Evolutionary conservation across 1,139 yeast species (phyloP).

Genomic region (Suhomyces terraborum): DNA sequence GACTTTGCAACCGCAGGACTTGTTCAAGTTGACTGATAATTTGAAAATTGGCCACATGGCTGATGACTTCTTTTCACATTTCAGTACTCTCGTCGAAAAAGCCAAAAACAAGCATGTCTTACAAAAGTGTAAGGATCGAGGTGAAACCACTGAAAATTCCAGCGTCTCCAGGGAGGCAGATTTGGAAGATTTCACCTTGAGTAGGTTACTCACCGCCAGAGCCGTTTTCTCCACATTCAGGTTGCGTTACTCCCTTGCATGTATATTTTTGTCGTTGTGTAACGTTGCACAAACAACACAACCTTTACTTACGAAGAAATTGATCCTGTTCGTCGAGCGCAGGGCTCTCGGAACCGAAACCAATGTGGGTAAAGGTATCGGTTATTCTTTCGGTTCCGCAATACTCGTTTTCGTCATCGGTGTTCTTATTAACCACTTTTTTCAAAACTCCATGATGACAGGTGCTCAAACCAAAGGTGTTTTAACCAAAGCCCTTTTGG

Average conservation of each 20-base stretch:
- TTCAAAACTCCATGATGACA: conserved; percentile 57
- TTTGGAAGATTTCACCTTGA: conserved; percentile 21
- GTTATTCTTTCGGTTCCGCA: conserved; percentile 30
- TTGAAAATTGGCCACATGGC: conserved; percentile 42
- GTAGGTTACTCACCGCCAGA: conserved; percentile 19
- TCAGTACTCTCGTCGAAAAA: conserved; percentile 24
- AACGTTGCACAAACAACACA: conserved; percentile 23
- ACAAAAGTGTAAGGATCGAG: conserved; percentile 28
- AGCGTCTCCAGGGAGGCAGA: conserved; percentile 28
- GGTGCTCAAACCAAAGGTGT: conserved; percentile 40
- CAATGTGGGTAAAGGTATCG: conserved; percentile 34
- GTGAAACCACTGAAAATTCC: conserved; percentile 26
- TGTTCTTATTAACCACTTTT: conserved; percentile 60
- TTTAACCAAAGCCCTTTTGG: conserved; percentile 36
- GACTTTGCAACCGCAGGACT: conserved; percentile 49
- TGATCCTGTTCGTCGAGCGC: conserved; percentile 44
- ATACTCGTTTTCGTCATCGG: conserved; percentile 35
- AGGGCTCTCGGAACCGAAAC: conserved; percentile 27
- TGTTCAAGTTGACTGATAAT: conserved; percentile 42
- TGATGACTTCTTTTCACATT: conserved; percentile 27
- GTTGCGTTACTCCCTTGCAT: conserved; percentile 27
- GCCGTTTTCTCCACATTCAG: conserved; percentile 34
- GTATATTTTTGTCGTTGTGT: conserved; percentile 23
- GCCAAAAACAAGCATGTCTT: conserved; percentile 24
- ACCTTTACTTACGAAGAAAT: conserved; percentile 41